These are phyloP conservation scores for Anthracocystis setariae DNA, from an alignment of 1,284 basidiomycete species.

Conservation along the genomic window DNA sequence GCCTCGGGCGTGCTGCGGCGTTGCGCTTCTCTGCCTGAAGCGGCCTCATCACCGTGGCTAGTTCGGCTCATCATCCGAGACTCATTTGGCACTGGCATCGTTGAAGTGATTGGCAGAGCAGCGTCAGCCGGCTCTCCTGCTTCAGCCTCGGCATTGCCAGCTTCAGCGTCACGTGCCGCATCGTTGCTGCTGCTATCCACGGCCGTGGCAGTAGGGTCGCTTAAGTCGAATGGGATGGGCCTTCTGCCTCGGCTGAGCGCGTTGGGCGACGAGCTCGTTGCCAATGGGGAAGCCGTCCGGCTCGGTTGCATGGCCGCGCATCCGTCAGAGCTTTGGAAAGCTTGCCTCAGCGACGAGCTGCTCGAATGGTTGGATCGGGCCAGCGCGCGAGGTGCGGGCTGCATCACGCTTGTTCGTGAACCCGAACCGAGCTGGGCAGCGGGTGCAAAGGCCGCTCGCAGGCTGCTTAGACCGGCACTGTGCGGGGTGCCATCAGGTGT, in stretches of 20 bases:
- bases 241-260: constrained; percentile 11
- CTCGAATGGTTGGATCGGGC: constrained; percentile 30
- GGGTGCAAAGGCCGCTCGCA: constrained; percentile 39
- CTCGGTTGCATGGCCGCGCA: constrained; percentile 18
- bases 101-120: background rate
- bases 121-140: background rate
- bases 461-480: constrained; percentile 13
- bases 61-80: background rate
- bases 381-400: constrained; percentile 32
- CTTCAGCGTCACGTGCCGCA: background rate
- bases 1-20: background rate
- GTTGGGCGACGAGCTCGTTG: constrained; percentile 2
- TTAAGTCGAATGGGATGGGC: constrained; percentile 25
- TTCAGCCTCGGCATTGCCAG: background rate
- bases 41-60: background rate
- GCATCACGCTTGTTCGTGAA: constrained; percentile 41
- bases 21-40: background rate
- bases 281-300: background rate
- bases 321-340: constrained; percentile 22
- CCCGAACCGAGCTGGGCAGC: constrained; percentile 18
- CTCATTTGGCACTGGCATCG: background rate
- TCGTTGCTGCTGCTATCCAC: constrained; percentile 1
- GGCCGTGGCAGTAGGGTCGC: background rate
- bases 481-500: constrained; percentile 35
- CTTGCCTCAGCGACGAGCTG: constrained; percentile 38